phyloP scores from a whole-genome alignment of 805 yeast genomes.

The Wickerhamiella musiphila region DNA sequence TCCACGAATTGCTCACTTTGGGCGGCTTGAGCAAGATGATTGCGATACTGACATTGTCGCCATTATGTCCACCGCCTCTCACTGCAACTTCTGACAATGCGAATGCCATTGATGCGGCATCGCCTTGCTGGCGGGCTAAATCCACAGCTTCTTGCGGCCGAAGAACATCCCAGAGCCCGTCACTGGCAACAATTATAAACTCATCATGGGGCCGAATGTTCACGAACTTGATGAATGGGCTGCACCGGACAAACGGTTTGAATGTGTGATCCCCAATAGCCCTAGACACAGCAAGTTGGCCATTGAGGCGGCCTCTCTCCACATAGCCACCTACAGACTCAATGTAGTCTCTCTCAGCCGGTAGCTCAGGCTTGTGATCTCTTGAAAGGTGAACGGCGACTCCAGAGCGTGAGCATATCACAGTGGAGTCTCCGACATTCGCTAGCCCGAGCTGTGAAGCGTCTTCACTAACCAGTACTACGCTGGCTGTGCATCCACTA shows the following conservation, averaged over 20 bases:
- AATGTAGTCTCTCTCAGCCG: conserved; percentile 6
- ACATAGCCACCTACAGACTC: neutral
- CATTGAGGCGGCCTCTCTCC: conserved; percentile 34
- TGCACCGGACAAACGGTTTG: conserved; percentile 57
- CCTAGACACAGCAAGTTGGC: conserved; percentile 69
- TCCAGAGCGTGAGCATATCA: conserved; percentile 3
- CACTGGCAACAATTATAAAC: conserved; percentile 67
- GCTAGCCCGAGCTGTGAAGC: conserved; percentile 4
- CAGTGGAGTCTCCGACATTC: conserved; percentile 11
- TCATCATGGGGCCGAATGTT: conserved; percentile 32
- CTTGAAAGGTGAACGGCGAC: conserved; percentile 3
- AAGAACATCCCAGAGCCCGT: conserved; percentile 80
- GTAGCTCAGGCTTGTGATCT: conserved; percentile 6
- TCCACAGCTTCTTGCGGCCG: conserved; percentile 58
- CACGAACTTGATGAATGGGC: conserved; percentile 60
- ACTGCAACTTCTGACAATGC: too few relatives aligned
- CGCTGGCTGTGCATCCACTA: conserved; percentile 12
- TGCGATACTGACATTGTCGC: too few relatives aligned
- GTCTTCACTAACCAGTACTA: conserved; percentile 1
- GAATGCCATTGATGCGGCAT: too few relatives aligned
- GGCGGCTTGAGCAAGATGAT: too few relatives aligned
- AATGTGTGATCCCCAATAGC: conserved; percentile 67
- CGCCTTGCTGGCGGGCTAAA: conserved; percentile 25
- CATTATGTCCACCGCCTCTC: too few relatives aligned
- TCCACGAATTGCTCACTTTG: too few relatives aligned